Base-by-base conservation (phyloP, 768 basidiomycete genomes). In the Phanerochaete sordida region DNA sequence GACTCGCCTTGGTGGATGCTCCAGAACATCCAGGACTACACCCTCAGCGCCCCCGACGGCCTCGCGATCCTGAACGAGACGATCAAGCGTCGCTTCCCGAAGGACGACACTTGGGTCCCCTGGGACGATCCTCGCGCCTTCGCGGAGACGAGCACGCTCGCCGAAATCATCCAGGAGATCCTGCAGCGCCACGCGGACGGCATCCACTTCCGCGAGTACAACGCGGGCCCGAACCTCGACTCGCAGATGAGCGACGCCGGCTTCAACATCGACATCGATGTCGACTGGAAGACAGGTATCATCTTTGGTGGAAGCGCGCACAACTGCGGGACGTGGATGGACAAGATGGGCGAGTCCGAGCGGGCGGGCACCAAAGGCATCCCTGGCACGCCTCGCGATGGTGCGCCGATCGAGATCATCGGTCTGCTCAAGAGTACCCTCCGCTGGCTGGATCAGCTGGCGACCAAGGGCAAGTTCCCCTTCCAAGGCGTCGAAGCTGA, bases 1-100 rank as follows among this genome's bases (percentile, higher is more conserved):
- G 97, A 99, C 71, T 94, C 93, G 7, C 96, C 97, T 3, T 98
- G 95, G 96, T 98, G 95, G 93, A 96, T 98, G 91, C 72, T 98
- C 60, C 96, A 99, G 72, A 97, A 91, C 69, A 97, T 99, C 57
- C 97, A 98, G 68, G 95, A 98, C 72, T 98, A 98, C 71, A 87
- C 84, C 23, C 76, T 75, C 48, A 87, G 81, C 72, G 93, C 90
- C 0, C 95, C 97, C 0, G 88, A 93, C 62, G 97, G 97, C 1
- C 68, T 89, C 28, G 76, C 85, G 0, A 81, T 98, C 58, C 83
- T 98, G 30, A 79, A 85, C 1, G 94, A 96, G 67, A 75, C 78
- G 2, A 87, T 98, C 58, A 91, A 87, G 71, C 86, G 97, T n/a
- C 87, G 97, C 27, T 99, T 99, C 79, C 97, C 96, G 1, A 80